Base-by-base conservation (phyloP, 2,329 filamentous ascomycete genomes). In the Neofusicoccum kwambonambiense region DNA sequence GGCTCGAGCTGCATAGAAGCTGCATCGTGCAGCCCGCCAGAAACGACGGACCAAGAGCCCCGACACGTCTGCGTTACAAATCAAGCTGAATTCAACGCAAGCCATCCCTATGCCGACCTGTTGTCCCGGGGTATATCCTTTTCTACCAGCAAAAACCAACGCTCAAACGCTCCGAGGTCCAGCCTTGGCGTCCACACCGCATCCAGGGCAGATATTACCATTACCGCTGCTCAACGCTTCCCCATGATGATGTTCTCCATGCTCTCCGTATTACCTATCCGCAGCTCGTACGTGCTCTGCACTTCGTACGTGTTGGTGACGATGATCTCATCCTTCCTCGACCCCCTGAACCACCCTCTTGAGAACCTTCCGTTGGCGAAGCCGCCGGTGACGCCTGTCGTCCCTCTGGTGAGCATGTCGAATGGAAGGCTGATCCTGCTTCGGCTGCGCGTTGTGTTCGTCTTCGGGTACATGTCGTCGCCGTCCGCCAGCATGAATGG, bases 401-500 rank as follows among this genome's bases (percentile, higher is more conserved):
- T 58, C 12, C 54, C 54, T 19, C 17, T 58, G 13, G 39, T n/a
- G 34, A 58, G 31, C 13, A 44, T 27, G 54, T 22, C 19, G 39
- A 58, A 45, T 5, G 41, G 39, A 17, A 58, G 22, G 17, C 54
- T 58, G 13, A 44, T 15, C 41, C 54, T 45, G 39, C 54, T 58
- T 22, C 27, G 54, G 12, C 39, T 44, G 35, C 19, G 39, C 7
- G 4, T 35, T 41, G 17, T 58, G 19, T 31, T 8, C 8, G 35
- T 42, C 8, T 45, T 41, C 39, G 54, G 39, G 9, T 44, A 34
- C 22, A 44, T 13, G 1, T 67, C 67, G 68, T 83, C 81, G 60
- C 80, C 27, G 27, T 7, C 27, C 27, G 5, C 79, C 50, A 86
- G 79, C 71, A 86, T 71, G 49, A 78, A 78, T 5, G 84, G 84